A percentile compares a stretch with the other conserved stretches of the same genome.
phyloP scores from a whole-genome alignment of 495 filamentous ascomycete species.

The Aspergillus hancockii region DNA sequence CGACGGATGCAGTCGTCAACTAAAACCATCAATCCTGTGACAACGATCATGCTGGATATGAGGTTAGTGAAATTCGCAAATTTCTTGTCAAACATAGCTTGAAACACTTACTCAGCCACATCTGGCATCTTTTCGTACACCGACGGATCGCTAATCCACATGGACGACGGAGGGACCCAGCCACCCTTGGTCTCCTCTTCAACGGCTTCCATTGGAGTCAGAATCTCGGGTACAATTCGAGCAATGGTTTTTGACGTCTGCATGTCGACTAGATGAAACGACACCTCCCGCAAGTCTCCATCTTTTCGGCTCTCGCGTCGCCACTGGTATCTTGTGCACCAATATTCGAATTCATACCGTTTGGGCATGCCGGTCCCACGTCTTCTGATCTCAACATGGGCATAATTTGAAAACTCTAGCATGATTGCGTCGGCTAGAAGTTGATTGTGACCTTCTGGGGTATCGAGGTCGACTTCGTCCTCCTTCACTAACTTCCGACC shows the following conservation, averaged over 20 bases:
- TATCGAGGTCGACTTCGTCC: slow-evolving; percentile 32
- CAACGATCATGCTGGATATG: slow-evolving; percentile 73
- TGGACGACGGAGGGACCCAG: slow-evolving; percentile 86
- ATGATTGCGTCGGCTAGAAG: slow-evolving; percentile 70
- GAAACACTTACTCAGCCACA: slow-evolving; percentile 84
- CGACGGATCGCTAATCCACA: slow-evolving; percentile 79
- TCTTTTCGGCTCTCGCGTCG: slow-evolving; percentile 67
- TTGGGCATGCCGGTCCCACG: slow-evolving; percentile 69
- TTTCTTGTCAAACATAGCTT: not conserved
- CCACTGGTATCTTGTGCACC: slow-evolving; percentile 86
- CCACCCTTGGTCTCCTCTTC: slow-evolving; percentile 80
- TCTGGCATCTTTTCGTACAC: slow-evolving; percentile 70
- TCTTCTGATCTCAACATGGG: slow-evolving; percentile 80
- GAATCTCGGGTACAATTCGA: slow-evolving; percentile 78
- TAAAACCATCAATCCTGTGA: slow-evolving; percentile 85
- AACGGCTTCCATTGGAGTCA: slow-evolving; percentile 66
- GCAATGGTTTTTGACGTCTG: slow-evolving; percentile 67
- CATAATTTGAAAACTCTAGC: slow-evolving; percentile 97
- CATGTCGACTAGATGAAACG: slow-evolving; percentile 75
- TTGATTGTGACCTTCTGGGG: slow-evolving; percentile 24
- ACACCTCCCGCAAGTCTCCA: slow-evolving; percentile 59
- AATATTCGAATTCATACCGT: slow-evolving; percentile 89
- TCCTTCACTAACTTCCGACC: slow-evolving; percentile 58
- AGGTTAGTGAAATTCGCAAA: slow-evolving; percentile 24
- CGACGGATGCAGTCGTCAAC: slow-evolving; percentile 90